Evolutionary conservation across 192 early-diverging fungal species (phyloP), one percentile per base, ranked within the genome.

Genomic region (Rhizophlyctis rosea): DNA sequence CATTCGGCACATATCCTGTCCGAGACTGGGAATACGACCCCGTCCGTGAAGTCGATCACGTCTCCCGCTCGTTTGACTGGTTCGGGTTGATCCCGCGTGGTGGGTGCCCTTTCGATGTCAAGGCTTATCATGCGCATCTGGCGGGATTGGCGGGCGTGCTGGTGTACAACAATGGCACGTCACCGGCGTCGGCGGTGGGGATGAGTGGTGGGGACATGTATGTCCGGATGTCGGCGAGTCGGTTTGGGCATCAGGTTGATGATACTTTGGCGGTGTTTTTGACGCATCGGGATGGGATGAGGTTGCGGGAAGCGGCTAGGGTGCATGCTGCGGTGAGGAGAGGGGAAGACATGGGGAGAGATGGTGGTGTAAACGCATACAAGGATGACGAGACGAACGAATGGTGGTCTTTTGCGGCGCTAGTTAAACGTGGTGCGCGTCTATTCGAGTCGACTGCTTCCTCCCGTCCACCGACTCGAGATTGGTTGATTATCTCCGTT

Each of bases 81-180:
- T 58, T 3, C 47, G 72, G 3, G 56, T n/a, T n/a, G n/a, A n/a
- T 80, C 3, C 36, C 61, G 14, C 55, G 78, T 4, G 78, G 78
- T 16, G 64, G 68, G 23, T 80, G 78, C 47, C 69, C 71, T 16
- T 80, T 80, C 39, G 73, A 80, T 48, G 53, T 59, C 14, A 80
- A 80, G 61, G 64, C 74, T 3, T 39, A 34, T 36, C 60, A 75
- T 30, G 64, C 70, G 18, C 70, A 80, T 53, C 25, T 47, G 14
- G 78, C 78, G n/a, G 78, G 78, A 25, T 80, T 76, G 51, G 44
- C 39, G 3, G 68, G 64, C n/a, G 67, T 60, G 3, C 14, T 76
- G 4, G 65, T 80, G 23, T 59, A 80, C 62, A 75, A 75, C 66
- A 36, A 47, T 5, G 48, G 34, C 5, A 16, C 52, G 30, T 18